phyloP scores from a whole-genome alignment of 345 rosid genomes.

The Odontarrhena argentea region DNA sequence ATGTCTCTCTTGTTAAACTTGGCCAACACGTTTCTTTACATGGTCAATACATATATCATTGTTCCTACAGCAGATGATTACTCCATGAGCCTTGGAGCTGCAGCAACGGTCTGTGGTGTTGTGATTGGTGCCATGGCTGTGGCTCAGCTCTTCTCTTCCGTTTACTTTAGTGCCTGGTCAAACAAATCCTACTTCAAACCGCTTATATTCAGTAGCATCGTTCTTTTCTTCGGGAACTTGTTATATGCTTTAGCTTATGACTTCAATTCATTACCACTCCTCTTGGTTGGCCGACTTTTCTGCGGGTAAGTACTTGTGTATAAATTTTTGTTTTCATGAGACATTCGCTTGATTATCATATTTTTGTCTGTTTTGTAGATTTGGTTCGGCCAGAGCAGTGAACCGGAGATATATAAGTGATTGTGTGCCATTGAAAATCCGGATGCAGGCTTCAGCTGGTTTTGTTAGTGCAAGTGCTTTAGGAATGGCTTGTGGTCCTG shows the following conservation, averaged over 20 bases:
- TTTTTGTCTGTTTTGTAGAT: conserved; percentile 39
- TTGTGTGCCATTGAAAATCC: conserved; percentile 76
- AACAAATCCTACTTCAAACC: conserved; percentile 90
- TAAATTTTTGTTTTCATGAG: conserved; percentile 2
- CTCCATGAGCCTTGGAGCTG: conserved; percentile 85
- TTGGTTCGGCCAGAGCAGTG: conserved; percentile 98
- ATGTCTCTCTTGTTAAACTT: conserved; percentile 85
- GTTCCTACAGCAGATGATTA: conserved; percentile 96
- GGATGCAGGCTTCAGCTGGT: conserved; percentile 97
- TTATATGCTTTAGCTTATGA: conserved; percentile 92
- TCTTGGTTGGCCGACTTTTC: conserved; percentile 76
- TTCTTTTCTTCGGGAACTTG: conserved; percentile 71
- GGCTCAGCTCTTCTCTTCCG: conserved; percentile 93
- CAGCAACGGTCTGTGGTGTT: conserved; percentile 96
- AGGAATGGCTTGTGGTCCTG: conserved; percentile 99
- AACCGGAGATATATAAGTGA: conserved; percentile 95
- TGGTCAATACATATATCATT: conserved; percentile 90
- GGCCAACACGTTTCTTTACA: conserved; percentile 82
- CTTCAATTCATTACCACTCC: conserved; percentile 63
- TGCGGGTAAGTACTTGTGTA: conserved; percentile 71
- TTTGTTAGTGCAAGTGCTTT: conserved; percentile 99
- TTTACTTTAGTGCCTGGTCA: conserved; percentile 96
- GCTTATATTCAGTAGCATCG: conserved; percentile 86
- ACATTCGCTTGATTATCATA: background rate
- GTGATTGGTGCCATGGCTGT: conserved; percentile 97